Conservation (phyloP, 352 stramenopile species). For the Phytopythium aichiense region DNA sequence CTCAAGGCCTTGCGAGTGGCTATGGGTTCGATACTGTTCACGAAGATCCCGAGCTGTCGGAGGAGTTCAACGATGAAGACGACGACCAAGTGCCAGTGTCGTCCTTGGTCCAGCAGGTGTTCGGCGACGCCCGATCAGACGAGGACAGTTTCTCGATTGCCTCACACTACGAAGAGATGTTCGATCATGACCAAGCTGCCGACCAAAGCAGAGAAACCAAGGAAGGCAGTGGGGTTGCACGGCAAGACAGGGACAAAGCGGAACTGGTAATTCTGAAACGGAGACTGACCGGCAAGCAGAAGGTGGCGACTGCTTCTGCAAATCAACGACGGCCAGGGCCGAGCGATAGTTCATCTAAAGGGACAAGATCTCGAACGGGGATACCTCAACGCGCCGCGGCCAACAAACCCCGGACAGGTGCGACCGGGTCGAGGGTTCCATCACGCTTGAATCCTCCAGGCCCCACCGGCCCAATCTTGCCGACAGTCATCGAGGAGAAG, state of each 20-base stretch:
- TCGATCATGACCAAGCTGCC: neutral
- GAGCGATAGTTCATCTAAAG: neutral
- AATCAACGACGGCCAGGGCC: neutral
- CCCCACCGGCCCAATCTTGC: slow-evolving; percentile 24
- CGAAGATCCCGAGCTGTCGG: slow-evolving; percentile 3
- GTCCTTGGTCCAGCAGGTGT: slow-evolving; percentile 56
- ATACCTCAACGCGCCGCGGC: neutral
- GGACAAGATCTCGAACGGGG: neutral
- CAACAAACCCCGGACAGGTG: slow-evolving; percentile 1
- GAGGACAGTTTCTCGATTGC: slow-evolving; percentile 6
- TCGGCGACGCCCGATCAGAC: slow-evolving; percentile 18
- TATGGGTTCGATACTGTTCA: slow-evolving; percentile 3
- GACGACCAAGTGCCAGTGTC: slow-evolving; percentile 32
- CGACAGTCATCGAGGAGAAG: slow-evolving; percentile 78
- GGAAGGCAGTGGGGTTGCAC: neutral
- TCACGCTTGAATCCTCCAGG: neutral
- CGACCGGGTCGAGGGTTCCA: neutral
- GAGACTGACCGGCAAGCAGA: slow-evolving; percentile 22
- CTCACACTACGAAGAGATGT: slow-evolving; percentile 5
- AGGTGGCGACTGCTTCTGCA: slow-evolving; percentile 2
- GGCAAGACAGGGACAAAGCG: neutral
- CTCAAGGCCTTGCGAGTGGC: neutral
- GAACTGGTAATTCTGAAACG: slow-evolving; percentile 19
- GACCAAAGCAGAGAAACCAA: neutral
- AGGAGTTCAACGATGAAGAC: neutral